Evolutionary conservation across 73 alveolate species (phyloP).

Genomic region (Uronychia setigera): DNA sequence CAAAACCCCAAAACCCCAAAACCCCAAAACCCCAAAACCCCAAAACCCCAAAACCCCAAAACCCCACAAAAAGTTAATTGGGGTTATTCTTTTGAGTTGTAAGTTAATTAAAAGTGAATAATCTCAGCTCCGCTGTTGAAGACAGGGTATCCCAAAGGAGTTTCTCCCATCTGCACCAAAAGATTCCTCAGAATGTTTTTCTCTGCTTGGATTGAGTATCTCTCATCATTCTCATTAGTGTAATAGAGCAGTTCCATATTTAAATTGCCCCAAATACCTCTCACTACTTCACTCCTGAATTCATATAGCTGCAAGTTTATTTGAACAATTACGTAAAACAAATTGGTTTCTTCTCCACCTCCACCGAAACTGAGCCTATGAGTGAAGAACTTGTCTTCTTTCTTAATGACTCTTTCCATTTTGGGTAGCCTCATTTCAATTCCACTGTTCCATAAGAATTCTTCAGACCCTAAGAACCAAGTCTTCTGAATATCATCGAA

Average conservation of each 20-base stretch:
- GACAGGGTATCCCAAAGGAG: conserved; percentile 58
- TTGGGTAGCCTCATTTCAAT: conserved; percentile 31
- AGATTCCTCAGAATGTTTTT: conserved; percentile 44
- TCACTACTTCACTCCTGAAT: conserved; percentile 52
- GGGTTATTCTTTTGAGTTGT: too few species aligned
- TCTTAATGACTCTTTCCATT: conserved; percentile 40
- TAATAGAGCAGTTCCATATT: conserved; percentile 44
- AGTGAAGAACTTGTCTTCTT: conserved; percentile 38
- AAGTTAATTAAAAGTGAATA: too few species aligned
- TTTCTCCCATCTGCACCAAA: conserved; percentile 42
- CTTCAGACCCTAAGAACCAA: conserved; percentile 56
- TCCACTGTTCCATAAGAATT: conserved; percentile 52
- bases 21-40: too few species aligned
- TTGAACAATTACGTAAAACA: conserved; percentile 49
- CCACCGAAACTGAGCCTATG: conserved; percentile 39
- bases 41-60: too few species aligned
- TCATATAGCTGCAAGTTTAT: conserved; percentile 26
- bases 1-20: too few species aligned
- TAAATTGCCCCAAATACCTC: conserved; percentile 52
- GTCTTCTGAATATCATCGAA: conserved; percentile 9
- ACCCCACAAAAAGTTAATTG: too few species aligned
- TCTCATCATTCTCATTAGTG: conserved; percentile 58
- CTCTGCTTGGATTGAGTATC: conserved; percentile 52
- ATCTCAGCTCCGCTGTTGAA: too few species aligned
- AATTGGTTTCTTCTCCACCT: conserved; percentile 20